phyloP scores from a whole-genome alignment of 2,329 filamentous ascomycete species.

The Curvularia hawaiiensis region DNA sequence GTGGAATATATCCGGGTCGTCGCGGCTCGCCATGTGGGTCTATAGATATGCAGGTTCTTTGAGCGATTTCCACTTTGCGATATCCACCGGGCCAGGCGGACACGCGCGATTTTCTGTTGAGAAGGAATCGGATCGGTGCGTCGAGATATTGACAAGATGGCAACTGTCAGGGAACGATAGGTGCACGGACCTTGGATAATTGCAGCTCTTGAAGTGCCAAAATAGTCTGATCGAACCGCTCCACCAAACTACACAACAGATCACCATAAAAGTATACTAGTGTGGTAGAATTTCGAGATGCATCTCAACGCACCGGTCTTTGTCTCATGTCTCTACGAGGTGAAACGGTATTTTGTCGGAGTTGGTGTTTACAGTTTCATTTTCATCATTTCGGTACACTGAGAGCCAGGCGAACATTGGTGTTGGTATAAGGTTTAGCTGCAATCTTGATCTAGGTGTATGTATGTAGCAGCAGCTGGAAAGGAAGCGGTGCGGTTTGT shows the following conservation, averaged over 20 bases:
- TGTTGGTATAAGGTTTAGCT: neutral
- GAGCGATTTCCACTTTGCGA: neutral
- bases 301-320: too few species aligned
- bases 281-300: too few species aligned
- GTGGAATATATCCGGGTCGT: neutral
- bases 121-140: neutral
- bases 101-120: neutral
- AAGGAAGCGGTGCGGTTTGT: neutral
- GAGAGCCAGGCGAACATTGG: neutral
- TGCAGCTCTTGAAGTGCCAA: too few species aligned
- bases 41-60: slow-evolving; percentile 2
- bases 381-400: too few species aligned
- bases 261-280: too few species aligned
- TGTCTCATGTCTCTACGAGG: too few species aligned
- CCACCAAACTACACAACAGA: too few species aligned
- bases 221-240: too few species aligned
- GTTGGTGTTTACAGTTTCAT: too few species aligned
- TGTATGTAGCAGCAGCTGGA: neutral
- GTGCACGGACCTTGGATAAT: neutral
- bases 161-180: neutral
- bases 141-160: neutral
- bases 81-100: neutral
- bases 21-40: neutral
- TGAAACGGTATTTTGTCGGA: neutral
- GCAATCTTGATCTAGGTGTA: neutral